Evolutionary conservation across 2,329 filamentous ascomycete species (phyloP), one percentile per base, ranked within the genome.

Genomic region (Elsinoe arachidis): DNA sequence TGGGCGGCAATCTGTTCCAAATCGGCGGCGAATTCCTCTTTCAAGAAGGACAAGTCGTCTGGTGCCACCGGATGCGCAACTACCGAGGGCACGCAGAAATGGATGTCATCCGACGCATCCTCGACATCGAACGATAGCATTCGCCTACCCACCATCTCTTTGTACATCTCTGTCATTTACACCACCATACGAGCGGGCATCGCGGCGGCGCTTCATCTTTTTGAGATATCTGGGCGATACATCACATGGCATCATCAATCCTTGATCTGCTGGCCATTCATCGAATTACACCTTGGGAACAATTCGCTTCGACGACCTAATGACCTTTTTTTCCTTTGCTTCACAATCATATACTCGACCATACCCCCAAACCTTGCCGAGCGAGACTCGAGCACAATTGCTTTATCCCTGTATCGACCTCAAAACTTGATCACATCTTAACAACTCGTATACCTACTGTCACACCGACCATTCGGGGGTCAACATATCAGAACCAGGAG

Each of bases 21-120:
- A 67, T 73, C 30, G 72, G 72, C 3, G 72, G 72, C 4, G 72
- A 74, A 54, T 73, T 73, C 44, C 46, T 74, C 61, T 72, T 74
- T 56, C 67, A 72, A 34, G 68, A 72, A n/a, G 71, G 69, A 1
- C 62, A 69, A 61, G 69, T 71, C 6, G 62, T 70, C 3, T 74
- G 72, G 72, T 73, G 72, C 58, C 70, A 74, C 64, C 68, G 72
- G 11, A 74, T 74, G 72, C 64, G 63, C 59, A 69, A 70, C 46
- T 69, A 66, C 49, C 62, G 72, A 23, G 66, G 67, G 35, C 72
- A 74, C 60, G 65, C 68, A 5, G 71, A 73, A 58, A 64, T 73
- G 23, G 55, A 56, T 34, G 63, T 67, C 19, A 58, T 74, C 41
- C 62, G 69, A 59, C 64, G 63, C 61, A 41, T 74, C 43, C 58